These are phyloP conservation scores for Trichoderma reesei DNA, from an alignment of 495 filamentous ascomycete genomes.

Conservation along the genomic window DNA sequence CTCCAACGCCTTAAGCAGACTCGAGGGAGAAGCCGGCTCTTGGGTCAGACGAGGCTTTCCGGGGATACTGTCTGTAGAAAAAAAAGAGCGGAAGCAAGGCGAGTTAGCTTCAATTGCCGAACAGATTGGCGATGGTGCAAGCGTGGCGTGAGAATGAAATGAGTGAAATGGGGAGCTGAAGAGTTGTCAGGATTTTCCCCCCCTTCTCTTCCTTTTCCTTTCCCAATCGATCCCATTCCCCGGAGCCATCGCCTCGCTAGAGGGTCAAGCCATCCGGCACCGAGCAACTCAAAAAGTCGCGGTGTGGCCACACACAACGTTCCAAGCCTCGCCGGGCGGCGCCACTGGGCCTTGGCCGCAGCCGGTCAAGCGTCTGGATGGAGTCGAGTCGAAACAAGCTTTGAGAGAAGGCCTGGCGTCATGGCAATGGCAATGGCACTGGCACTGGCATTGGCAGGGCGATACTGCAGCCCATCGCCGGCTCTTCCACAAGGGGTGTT, in stretches of 20 bases:
- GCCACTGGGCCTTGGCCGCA: not conserved
- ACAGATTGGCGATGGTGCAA: not conserved
- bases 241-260: not conserved
- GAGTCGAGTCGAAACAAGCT: slow-evolving; percentile 1
- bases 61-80: not conserved
- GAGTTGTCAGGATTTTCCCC: not conserved
- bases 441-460: not conserved
- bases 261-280: not conserved
- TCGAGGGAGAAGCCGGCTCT: not conserved
- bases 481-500: too few species aligned
- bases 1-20: not conserved
- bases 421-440: not conserved
- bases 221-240: not conserved
- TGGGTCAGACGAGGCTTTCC: not conserved
- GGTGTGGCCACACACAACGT: not conserved
- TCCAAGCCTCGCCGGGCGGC: not conserved
- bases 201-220: not conserved
- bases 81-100: not conserved
- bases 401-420: not conserved
- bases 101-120: not conserved
- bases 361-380: not conserved
- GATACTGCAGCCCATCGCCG: too few species aligned
- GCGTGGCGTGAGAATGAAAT: not conserved
- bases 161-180: not conserved
- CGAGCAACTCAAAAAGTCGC: not conserved